These are phyloP conservation scores for Ustulina deusta DNA, from an alignment of 2,329 filamentous ascomycete genomes.

Conservation along the genomic window DNA sequence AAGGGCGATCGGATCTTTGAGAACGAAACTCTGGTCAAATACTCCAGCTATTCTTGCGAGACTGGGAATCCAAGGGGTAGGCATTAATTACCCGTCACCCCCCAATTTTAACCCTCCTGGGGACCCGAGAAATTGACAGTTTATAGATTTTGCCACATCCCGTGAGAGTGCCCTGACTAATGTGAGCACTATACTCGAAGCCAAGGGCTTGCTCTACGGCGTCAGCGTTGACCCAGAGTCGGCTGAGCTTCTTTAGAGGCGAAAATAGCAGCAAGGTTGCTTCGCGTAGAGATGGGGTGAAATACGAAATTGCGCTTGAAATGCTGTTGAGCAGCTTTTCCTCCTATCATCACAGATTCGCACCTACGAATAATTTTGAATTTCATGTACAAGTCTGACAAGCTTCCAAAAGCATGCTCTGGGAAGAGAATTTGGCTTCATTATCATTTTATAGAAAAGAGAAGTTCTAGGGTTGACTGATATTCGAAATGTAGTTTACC, in stretches of 20 bases:
- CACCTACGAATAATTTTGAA: not conserved
- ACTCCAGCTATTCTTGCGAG: constrained; percentile 33
- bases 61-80: constrained; percentile 36
- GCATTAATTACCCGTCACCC: not conserved
- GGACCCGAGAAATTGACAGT: not conserved
- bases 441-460: not conserved
- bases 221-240: constrained; percentile 25
- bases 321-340: not conserved
- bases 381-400: not conserved
- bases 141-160: constrained; percentile 23
- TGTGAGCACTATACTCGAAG: constrained; percentile 24
- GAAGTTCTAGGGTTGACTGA: not conserved
- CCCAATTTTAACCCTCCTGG: not conserved
- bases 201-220: constrained; percentile 11
- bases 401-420: not conserved
- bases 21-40: constrained; percentile 31
- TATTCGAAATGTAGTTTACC: not conserved
- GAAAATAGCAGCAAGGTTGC: not conserved
- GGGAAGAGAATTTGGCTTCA: not conserved
- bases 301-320: not conserved
- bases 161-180: constrained; percentile 28
- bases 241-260: constrained; percentile 24
- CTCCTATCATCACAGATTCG: not conserved
- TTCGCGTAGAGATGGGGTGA: not conserved
- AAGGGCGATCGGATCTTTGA: constrained; percentile 31